Base-by-base conservation (phyloP, 2,329 filamentous ascomycete species). In the Endoconidiophora laricicola region DNA sequence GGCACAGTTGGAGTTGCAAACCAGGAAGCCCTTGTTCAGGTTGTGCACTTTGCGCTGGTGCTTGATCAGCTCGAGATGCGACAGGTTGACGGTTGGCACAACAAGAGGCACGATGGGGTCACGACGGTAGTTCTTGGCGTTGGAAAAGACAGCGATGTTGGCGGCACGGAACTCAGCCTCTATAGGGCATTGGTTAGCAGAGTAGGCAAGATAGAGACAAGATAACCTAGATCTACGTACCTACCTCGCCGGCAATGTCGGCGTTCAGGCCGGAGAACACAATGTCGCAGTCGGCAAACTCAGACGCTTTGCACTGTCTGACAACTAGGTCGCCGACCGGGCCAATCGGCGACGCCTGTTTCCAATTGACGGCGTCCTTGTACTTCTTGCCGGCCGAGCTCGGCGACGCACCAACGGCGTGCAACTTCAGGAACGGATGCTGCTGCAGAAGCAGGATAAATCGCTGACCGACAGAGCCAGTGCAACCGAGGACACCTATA, bases 1-100 rank as follows among this genome's bases (percentile, higher is more conserved):
- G 51, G 90, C 90, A 68, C 91, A 98, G 70, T 96, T 96, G 56
- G 86, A 94, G 71, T 96, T 96, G 75, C 90, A 96, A 54, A 95
- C 86, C 37, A 96, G 69, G 69, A 96, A 94, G 22, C 91, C 91
- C 66, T 84, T 87, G 55, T 82, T 70, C 42, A 94, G 72, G 24
- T 70, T 69, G 63, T 83, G 77, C 41, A 83, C 73, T 61, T 78
- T 72, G 55, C 85, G 76, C 69, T 96, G 90, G 66, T 93, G 81
- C n/a, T 83, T 81, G 62, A 96, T 90, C 54, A 95, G 74, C 61
- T 83, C 77, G 59, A 95, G 76, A 66, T 96, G 90, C 41, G 77
- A 67, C 10, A 94, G 79, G 70, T 96, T 96, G 64, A 96, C 88
- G 18, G 87, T 94, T 1, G 91, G 91, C 6, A 96, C 88, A 56